Evolutionary conservation across 768 basidiomycete genomes (phyloP).

Genomic region (Dictyophora rubrovolvata): DNA sequence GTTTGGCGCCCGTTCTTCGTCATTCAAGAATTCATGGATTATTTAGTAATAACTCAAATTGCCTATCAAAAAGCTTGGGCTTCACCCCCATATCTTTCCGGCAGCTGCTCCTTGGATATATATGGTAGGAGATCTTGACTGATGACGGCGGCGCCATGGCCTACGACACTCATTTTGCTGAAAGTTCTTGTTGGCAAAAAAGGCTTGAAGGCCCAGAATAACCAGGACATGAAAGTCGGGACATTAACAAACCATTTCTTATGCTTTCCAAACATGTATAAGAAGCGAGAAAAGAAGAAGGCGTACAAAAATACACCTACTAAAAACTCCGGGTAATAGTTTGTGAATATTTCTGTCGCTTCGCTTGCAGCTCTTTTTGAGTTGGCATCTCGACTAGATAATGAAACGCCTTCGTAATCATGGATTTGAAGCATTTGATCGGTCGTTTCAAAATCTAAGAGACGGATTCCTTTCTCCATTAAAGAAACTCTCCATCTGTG

Average conservation of each 20-base stretch:
- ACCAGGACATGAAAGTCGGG: conserved; percentile 64
- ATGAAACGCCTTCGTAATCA: conserved; percentile 66
- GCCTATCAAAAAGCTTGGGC: conserved; percentile 40
- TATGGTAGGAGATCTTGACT: conserved; percentile 47
- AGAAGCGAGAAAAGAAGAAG: not conserved
- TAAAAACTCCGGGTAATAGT: conserved; percentile 72
- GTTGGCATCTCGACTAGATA: conserved; percentile 58
- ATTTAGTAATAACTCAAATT: no score
- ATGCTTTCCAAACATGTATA: conserved; percentile 28
- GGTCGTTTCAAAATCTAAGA: conserved; percentile 61
- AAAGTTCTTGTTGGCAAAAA: conserved; percentile 62
- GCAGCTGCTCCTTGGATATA: conserved; percentile 50
- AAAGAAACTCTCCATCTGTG: conserved; percentile 68
- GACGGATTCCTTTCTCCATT: conserved; percentile 56
- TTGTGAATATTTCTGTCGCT: conserved; percentile 63
- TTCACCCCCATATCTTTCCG: conserved; percentile 60
- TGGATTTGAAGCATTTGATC: conserved; percentile 71
- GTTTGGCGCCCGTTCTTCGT: no score
- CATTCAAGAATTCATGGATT: no score
- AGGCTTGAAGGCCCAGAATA: conserved; percentile 78
- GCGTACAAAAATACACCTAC: conserved; percentile 27
- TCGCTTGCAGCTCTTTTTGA: conserved; percentile 71
- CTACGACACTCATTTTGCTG: conserved; percentile 74
- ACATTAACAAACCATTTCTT: conserved; percentile 80
- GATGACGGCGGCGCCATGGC: conserved; percentile 48